Conservation (phyloP, 768 basidiomycete species). For the Agaricus subrufescens region DNA sequence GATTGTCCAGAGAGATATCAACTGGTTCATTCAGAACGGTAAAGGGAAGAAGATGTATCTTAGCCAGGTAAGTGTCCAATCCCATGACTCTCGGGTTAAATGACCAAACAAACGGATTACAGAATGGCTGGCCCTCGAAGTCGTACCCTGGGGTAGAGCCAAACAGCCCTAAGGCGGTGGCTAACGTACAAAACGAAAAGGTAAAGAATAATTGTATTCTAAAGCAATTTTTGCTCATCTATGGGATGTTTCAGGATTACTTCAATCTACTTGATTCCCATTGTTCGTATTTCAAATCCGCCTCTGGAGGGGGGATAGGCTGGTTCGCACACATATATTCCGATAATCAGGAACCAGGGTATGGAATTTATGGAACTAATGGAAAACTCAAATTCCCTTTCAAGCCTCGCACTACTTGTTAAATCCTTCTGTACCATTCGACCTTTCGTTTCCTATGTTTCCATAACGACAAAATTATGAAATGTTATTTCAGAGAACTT, state of each 20-base stretch:
- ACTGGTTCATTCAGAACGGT: constrained; percentile 65
- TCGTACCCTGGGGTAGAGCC: constrained; percentile 59
- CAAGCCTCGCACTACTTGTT: constrained; percentile 59
- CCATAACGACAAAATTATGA: too few species aligned
- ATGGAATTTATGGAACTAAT: constrained; percentile 54
- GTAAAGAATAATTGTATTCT: constrained; percentile 27
- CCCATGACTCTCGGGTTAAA: not conserved
- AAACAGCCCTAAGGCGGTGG: constrained; percentile 57
- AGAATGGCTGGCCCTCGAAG: constrained; percentile 79
- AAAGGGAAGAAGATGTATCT: constrained; percentile 73
- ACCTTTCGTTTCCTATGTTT: not conserved
- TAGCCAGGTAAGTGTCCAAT: constrained; percentile 47
- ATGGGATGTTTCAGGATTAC: constrained; percentile 40
- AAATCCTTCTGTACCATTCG: not conserved
- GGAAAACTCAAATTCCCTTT: constrained; percentile 60
- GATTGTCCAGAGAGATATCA: constrained; percentile 49
- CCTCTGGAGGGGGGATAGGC: constrained; percentile 59
- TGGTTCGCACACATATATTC: constrained; percentile 85
- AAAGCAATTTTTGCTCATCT: too few species aligned
- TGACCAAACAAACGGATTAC: not conserved
- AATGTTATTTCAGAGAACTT: too few species aligned
- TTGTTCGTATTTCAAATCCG: constrained; percentile 57
- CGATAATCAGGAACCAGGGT: constrained; percentile 61
- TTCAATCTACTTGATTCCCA: constrained; percentile 58
- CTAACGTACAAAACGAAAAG: constrained; percentile 57